Evolutionary conservation across 2,329 filamentous ascomycete species (phyloP).

Genomic region (Zasmidium cellare): DNA sequence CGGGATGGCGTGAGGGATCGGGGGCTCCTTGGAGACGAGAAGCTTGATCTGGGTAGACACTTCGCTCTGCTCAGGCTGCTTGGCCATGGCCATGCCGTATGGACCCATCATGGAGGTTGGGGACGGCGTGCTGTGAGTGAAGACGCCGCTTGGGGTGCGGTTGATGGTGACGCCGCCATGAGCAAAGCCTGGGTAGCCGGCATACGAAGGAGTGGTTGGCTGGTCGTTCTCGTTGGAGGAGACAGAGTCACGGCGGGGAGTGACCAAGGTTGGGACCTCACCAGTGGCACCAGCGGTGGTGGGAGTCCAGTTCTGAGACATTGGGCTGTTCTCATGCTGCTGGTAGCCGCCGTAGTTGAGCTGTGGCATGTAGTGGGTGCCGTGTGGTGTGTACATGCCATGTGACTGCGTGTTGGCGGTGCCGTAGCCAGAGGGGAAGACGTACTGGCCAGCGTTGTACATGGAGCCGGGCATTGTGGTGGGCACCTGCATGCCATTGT

Average conservation of each 20-base stretch:
- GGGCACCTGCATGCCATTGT: conserved; percentile 28
- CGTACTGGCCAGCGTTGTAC: conserved; percentile 36
- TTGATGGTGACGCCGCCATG: conserved; percentile 50
- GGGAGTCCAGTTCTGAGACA: conserved; percentile 48
- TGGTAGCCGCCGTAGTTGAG: conserved; percentile 46
- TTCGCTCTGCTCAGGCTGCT: conserved; percentile 39
- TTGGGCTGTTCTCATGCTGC: conserved; percentile 47
- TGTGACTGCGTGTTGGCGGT: conserved; percentile 33
- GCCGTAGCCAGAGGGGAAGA: conserved; percentile 33
- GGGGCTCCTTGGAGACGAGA: conserved; percentile 66
- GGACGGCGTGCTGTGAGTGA: conserved; percentile 51
- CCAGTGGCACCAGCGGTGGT: conserved; percentile 44
- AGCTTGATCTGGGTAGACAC: conserved; percentile 48
- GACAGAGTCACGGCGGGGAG: conserved; percentile 52
- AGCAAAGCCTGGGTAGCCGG: conserved; percentile 39
- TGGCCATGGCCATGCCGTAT: conserved; percentile 43
- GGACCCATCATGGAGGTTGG: conserved; percentile 48
- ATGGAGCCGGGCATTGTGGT: conserved; percentile 32
- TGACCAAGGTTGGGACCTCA: conserved; percentile 52
- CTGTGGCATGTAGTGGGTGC: conserved; percentile 45
- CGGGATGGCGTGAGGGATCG: conserved; percentile 84
- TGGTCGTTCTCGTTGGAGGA: conserved; percentile 55
- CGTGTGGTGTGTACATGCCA: conserved; percentile 47
- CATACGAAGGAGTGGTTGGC: conserved; percentile 50
- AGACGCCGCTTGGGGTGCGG: conserved; percentile 51